Evolutionary conservation across 2,329 filamentous ascomycete species (phyloP).

Genomic region (Clarireedia monteithiana): DNA sequence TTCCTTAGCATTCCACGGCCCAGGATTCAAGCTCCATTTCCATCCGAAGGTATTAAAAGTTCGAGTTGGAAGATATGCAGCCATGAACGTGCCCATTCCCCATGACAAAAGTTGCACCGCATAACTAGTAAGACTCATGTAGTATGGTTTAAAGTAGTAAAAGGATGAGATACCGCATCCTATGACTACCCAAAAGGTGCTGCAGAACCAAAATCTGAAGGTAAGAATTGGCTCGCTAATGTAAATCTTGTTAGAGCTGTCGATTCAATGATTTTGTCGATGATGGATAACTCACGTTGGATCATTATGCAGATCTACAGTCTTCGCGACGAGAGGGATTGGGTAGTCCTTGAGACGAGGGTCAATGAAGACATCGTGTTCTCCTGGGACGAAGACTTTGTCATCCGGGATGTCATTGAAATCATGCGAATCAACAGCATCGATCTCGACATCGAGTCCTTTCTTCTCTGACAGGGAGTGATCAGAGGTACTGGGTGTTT

Average conservation of each 20-base stretch:
- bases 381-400: conserved; percentile 22
- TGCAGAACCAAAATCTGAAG: conserved; percentile 28
- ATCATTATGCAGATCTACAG: conserved; percentile 29
- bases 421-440: background rate
- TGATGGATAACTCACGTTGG: conserved; percentile 17
- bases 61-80: conserved; percentile 23
- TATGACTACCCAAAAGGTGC: conserved; percentile 28
- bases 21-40: conserved; percentile 46
- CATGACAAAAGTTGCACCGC: conserved; percentile 29
- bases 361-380: conserved; percentile 28
- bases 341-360: conserved; percentile 28
- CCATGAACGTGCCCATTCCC: conserved; percentile 28
- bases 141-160: conserved; percentile 31
- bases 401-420: background rate
- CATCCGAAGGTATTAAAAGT: conserved; percentile 23
- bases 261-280: background rate
- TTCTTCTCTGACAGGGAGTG: background rate
- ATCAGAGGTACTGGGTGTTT: background rate
- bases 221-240: conserved; percentile 29
- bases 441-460: background rate
- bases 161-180: conserved; percentile 28
- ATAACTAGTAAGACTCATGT: conserved; percentile 23
- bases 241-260: background rate
- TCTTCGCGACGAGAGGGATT: conserved; percentile 29
- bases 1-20: conserved; percentile 62